Evolutionary conservation across 768 basidiomycete genomes (phyloP).

Genomic region (Glaciozyma martinii): DNA sequence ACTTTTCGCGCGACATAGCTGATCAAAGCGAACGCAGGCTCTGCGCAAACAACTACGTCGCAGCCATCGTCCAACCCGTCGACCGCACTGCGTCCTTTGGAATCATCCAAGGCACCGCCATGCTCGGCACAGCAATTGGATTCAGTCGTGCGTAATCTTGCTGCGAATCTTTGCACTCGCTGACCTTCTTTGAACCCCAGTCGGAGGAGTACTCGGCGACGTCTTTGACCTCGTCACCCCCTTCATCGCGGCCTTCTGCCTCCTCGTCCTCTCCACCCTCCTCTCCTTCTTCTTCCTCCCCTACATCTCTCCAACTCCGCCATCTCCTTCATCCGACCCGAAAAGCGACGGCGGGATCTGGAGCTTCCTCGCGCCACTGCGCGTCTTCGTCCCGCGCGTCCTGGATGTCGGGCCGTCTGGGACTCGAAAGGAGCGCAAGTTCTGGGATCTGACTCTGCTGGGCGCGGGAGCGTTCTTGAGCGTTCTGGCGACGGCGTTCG

Average conservation of each 20-base stretch:
- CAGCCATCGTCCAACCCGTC: slow-evolving; percentile 32
- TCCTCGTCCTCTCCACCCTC: slow-evolving; percentile 30
- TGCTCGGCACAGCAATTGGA: slow-evolving; percentile 34
- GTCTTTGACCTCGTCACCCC: slow-evolving; percentile 34
- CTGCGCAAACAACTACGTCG: slow-evolving; percentile 36
- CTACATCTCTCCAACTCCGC: slow-evolving; percentile 34
- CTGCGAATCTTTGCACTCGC: not conserved
- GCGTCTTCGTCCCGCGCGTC: slow-evolving; percentile 32
- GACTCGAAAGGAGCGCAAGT: slow-evolving; percentile 6
- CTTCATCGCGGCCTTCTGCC: slow-evolving; percentile 35
- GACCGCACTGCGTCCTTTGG: slow-evolving; percentile 38
- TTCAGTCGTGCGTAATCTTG: slow-evolving; percentile 33
- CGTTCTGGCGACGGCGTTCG: slow-evolving; percentile 37
- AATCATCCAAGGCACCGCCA: slow-evolving; percentile 33
- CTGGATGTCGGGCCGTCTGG: slow-evolving; percentile 13
- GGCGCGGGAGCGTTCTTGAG: slow-evolving; percentile 33
- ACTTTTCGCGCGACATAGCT: not conserved
- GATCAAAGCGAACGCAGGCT: slow-evolving; percentile 16
- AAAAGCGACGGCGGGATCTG: slow-evolving; percentile 17
- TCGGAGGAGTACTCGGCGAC: slow-evolving; percentile 30
- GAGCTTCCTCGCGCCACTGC: slow-evolving; percentile 34
- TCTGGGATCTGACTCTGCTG: slow-evolving; percentile 32
- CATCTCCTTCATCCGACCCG: not conserved
- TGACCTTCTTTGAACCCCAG: not conserved
- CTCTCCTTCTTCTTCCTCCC: slow-evolving; percentile 36